phyloP scores from a whole-genome alignment of 441 rosid genomes.

The Euphorbia schlechtendalii region DNA sequence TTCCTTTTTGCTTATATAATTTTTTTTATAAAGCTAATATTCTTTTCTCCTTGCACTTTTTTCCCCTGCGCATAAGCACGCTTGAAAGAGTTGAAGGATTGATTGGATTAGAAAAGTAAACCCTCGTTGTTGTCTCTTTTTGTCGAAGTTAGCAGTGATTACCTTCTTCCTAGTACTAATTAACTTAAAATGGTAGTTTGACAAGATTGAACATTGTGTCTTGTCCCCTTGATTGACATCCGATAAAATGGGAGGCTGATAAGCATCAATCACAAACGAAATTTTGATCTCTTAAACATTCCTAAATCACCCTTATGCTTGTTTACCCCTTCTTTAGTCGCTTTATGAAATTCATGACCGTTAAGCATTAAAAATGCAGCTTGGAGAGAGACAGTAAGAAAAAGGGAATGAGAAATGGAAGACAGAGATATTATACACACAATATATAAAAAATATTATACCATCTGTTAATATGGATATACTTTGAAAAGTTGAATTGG shows the following conservation, averaged over 20 bases:
- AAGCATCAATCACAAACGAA: background rate
- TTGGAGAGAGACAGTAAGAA: background rate
- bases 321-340: background rate
- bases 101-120: background rate
- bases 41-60: background rate
- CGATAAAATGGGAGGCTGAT: background rate
- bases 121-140: background rate
- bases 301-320: background rate
- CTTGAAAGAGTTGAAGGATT: background rate
- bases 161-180: background rate
- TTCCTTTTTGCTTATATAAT: background rate
- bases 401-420: background rate
- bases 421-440: constrained; percentile 18
- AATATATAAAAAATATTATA: constrained; percentile 24
- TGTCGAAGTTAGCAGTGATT: background rate
- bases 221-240: background rate
- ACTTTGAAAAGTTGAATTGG: constrained; percentile 29
- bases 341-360: background rate
- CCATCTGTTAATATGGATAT: constrained; percentile 28
- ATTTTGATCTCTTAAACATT: no score
- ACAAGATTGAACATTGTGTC: constrained; percentile 9
- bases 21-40: background rate
- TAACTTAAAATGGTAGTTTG: background rate
- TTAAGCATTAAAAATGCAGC: background rate
- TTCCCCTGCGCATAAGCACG: no score